Evolutionary conservation across 805 yeast genomes (phyloP), one percentile per base, ranked within the genome.

Genomic region (Saccharomycopsis sp.): DNA sequence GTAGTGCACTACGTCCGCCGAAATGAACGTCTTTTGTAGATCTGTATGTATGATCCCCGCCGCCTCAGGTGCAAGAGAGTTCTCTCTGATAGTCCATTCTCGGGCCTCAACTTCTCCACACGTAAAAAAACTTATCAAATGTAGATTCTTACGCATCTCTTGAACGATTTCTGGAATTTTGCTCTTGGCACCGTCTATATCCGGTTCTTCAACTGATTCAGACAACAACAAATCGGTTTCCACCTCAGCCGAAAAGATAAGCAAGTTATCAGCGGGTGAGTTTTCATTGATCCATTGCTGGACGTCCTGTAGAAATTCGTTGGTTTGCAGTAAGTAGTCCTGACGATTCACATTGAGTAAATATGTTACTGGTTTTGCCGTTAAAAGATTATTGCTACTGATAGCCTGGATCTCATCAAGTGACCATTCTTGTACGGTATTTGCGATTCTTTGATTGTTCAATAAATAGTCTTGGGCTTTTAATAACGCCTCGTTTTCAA

Each of bases 21-120:
- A 81, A 53, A 91, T 82, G 69, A 91, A 91, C 0, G 96, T 87
- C 66, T 85, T 82, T 73, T 86, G 85, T 57, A 90, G 73, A 69
- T 90, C 97, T 1, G 89, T 86, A 69, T 91, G 97, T 60, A 91
- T 91, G 38, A 86, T 85, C 22, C 92, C 96, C 0, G 97, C 97
- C 1, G 96, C 97, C 62, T 88, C 88, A 44, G 93, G 92, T 1
- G 96, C 96, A 42, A 82, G 80, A 17, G 87, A 80, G 34, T 90
- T 89, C 55, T 77, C 76, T 68, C 92, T 79, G 57, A 91, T 78
- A 17, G 91, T 87, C 97, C 97, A 91, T 70, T 91, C 96, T 67
- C 93, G 77, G 8, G 87, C 92, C 72, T 91, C 97, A 55, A 78
- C 76, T 24, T 85, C 84, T 29, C 97, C 97, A 68, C 96, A 88